Base-by-base conservation (phyloP, 768 basidiomycete species). In the Leccinum disarticulatum region DNA sequence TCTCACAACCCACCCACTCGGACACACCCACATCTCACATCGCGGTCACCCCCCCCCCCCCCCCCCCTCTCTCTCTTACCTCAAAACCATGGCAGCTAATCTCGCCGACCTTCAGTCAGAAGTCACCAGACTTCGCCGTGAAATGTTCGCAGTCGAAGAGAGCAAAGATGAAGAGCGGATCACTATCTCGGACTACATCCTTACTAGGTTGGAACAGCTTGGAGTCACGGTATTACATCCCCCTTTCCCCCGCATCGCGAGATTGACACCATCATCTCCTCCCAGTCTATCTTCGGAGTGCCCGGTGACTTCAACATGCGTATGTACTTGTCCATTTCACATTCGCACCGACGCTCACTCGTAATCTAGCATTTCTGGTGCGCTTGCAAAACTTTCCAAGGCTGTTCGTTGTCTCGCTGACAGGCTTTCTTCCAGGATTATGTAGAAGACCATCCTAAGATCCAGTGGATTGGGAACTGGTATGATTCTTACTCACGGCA, bases 381-480 rank as follows among this genome's bases (percentile, higher is more conserved):
- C 60, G 70, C 36, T 58, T 47, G 27, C 15, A 19, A 35, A 31
- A 19, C 10, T 19, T 22, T 25, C 11, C 14, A 10, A 13, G 15
- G n/a, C 38, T 25, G 1, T 25, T 7, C 47, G 11, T 41, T 15
- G 6, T 48, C 43, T 41, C 19, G 30, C 17, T 64, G 2, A 56
- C 28, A 17, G 4, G 0, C 28, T 8, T 15, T 50, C 31, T 28
- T 63, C 25, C 68, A 93, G 84, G 93, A 97, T 71, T 78, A 88
- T 33, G 80, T 97, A 55, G 93, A 95, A 71, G 90, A 90, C 60
- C 83, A 91, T 68, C 81, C 85, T 3, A 79, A 70, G 6, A 86
- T 97, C 43, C 77, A 90, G 15, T 96, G 94, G 94, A 82, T 95
- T 55, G 95, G 94, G 5, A 91, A 92, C 68, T 91, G 89, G 88